phyloP scores from a whole-genome alignment of 1,284 basidiomycete genomes.

The Moesziomyces sp. region DNA sequence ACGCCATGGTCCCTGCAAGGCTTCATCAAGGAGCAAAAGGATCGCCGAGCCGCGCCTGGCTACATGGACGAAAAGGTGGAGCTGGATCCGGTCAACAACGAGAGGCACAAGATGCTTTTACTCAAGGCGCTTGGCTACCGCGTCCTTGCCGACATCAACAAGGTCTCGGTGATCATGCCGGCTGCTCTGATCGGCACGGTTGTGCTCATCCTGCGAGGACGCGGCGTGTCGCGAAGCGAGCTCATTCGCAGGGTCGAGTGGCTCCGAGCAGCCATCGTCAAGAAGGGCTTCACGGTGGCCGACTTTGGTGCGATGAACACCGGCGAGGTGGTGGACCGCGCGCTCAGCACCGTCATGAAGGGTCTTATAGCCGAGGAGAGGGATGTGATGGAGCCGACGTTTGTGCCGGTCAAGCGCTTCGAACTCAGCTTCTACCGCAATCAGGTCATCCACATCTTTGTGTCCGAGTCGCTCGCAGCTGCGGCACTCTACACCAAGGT shows the following conservation, averaged over 20 bases:
- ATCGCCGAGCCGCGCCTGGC: constrained; percentile 44
- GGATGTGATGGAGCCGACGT: constrained; percentile 68
- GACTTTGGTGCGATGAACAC: constrained; percentile 65
- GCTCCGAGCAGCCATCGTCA: constrained; percentile 61
- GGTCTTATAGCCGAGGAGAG: constrained; percentile 63
- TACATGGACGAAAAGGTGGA: constrained; percentile 36
- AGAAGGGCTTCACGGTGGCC: constrained; percentile 67
- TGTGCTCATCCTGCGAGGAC: constrained; percentile 67
- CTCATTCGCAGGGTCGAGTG: constrained; percentile 66
- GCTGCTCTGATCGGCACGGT: constrained; percentile 68
- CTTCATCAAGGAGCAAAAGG: constrained; percentile 64
- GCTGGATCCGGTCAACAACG: constrained; percentile 50
- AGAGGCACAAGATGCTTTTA: constrained; percentile 58
- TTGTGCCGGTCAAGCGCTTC: constrained; percentile 65
- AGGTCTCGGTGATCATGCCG: constrained; percentile 68
- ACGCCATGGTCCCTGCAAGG: constrained; percentile 67
- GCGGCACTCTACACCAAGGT: constrained; percentile 66
- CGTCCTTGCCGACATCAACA: constrained; percentile 68
- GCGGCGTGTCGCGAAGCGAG: constrained; percentile 67
- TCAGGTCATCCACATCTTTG: constrained; percentile 66
- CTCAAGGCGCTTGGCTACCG: constrained; percentile 68
- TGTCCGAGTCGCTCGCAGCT: constrained; percentile 56
- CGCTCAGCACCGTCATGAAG: constrained; percentile 65
- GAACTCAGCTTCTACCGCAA: constrained; percentile 69
- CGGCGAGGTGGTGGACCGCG: constrained; percentile 64